phyloP scores from a whole-genome alignment of 208 protist species.

The Leptomonas pyrrhocoris region DNA sequence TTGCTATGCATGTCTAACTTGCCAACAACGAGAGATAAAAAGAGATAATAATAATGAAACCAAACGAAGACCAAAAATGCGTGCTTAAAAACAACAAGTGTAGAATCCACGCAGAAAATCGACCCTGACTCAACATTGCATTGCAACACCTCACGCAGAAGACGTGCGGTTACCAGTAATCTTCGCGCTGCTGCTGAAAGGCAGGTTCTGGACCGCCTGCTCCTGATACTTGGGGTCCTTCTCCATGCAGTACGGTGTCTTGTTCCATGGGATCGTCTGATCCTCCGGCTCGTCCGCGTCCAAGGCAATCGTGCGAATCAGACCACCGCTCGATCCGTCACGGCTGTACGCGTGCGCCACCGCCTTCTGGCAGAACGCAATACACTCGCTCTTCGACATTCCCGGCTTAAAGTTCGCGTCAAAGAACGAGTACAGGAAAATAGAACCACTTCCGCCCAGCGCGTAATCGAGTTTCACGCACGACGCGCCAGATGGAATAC shows the following conservation, averaged over 20 bases:
- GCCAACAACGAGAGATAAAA: not conserved
- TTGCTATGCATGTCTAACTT: not conserved
- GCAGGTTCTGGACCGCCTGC: slow-evolving; percentile 71
- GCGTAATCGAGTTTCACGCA: slow-evolving; percentile 95
- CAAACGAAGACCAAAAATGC: not conserved
- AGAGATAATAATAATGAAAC: slow-evolving; percentile 1
- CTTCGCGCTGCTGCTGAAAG: slow-evolving; percentile 83
- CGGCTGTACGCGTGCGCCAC: slow-evolving; percentile 97
- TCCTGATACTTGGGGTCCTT: slow-evolving; percentile 84
- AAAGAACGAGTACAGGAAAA: slow-evolving; percentile 99
- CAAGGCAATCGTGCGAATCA: slow-evolving; percentile 95
- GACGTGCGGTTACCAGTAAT: slow-evolving; percentile 53
- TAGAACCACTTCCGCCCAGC: slow-evolving; percentile 96
- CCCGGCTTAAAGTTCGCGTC: slow-evolving; percentile 96
- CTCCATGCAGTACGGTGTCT: slow-evolving; percentile 90
- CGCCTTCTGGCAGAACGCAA: slow-evolving; percentile 94
- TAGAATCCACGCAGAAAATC: not conserved
- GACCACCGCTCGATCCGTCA: slow-evolving; percentile 98
- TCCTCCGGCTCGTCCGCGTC: slow-evolving; percentile 78
- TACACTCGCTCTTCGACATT: slow-evolving; percentile 97
- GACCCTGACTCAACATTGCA: not conserved
- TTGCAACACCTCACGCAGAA: slow-evolving; percentile 6
- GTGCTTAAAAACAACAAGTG: not conserved
- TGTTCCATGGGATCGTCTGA: slow-evolving; percentile 85
- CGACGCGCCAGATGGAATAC: slow-evolving; percentile 95